phyloP scores from a whole-genome alignment of 1,284 basidiomycete species.

The Bjerkandera adusta region DNA sequence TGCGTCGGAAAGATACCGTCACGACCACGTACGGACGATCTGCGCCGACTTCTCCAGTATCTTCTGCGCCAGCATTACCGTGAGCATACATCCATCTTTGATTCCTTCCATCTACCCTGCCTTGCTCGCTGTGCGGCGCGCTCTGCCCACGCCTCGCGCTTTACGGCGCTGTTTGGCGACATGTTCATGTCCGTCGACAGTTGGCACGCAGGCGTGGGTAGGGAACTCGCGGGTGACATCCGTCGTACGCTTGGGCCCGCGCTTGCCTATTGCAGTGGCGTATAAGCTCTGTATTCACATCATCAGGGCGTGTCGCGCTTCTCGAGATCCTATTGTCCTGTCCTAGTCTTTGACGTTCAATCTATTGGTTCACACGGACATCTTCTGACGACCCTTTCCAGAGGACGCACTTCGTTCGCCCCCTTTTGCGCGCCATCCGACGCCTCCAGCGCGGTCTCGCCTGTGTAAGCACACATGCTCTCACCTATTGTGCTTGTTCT shows the following conservation, averaged over 20 bases:
- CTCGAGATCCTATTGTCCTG: too few relatives aligned
- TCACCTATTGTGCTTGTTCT: conserved; percentile 16
- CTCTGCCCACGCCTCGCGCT: not conserved
- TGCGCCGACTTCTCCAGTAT: conserved; percentile 23
- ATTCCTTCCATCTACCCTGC: not conserved
- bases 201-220: too few relatives aligned
- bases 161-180: not conserved
- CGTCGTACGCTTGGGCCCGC: too few relatives aligned
- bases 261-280: too few relatives aligned
- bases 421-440: conserved; percentile 3
- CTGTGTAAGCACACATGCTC: too few relatives aligned
- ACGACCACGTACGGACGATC: conserved; percentile 24
- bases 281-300: too few relatives aligned
- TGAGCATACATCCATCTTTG: conserved; percentile 16
- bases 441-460: not conserved
- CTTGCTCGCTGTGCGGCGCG: not conserved
- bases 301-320: too few relatives aligned
- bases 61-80: conserved; percentile 17
- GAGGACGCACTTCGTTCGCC: conserved; percentile 4
- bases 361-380: too few relatives aligned
- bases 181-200: too few relatives aligned
- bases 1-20: conserved; percentile 37
- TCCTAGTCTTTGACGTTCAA: too few relatives aligned
- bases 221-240: too few relatives aligned
- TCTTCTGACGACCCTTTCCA: conserved; percentile 1